Percentiles rank a stretch among this genome's conserved stretches.
Conservation (phyloP, 169 alveolate genomes). For the Plasmodium gallinaceum region DNA sequence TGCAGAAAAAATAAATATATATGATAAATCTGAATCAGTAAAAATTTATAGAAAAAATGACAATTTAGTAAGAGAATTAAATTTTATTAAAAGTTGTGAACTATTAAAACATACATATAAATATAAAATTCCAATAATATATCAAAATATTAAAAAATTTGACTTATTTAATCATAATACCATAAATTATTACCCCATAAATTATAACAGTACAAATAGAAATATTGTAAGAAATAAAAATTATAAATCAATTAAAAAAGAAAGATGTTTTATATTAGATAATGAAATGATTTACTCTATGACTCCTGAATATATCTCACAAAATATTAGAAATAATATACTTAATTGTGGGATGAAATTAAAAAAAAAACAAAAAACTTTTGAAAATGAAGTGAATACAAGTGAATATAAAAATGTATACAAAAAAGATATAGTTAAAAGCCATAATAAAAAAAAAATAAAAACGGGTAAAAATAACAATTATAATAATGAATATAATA, state of each 20-base stretch:
- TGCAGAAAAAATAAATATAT: conserved; percentile 19
- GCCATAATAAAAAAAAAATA: neutral
- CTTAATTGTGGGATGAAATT: neutral
- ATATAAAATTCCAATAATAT: conserved; percentile 48
- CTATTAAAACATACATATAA: conserved; percentile 44
- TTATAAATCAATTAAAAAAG: neutral
- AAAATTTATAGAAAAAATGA: conserved; percentile 30
- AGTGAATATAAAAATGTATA: neutral
- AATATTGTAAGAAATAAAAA: conserved; percentile 24
- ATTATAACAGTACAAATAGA: conserved; percentile 23
- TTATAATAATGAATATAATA: neutral
- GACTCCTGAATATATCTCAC: conserved; percentile 57
- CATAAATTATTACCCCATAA: conserved; percentile 27
- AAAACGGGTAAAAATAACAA: neutral
- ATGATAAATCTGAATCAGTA: conserved; percentile 45
- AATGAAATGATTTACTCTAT: conserved; percentile 65
- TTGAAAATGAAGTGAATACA: neutral
- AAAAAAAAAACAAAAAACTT: neutral
- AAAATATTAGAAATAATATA: conserved; percentile 22
- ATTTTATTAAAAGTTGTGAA: conserved; percentile 32
- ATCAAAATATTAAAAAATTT: conserved; percentile 34
- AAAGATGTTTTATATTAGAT: conserved; percentile 51
- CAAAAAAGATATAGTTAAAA: neutral
- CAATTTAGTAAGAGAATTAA: conserved; percentile 34
- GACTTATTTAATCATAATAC: conserved; percentile 15